Base-by-base conservation (phyloP, 2,329 filamentous ascomycete species). In the Colletotrichum agaves region DNA sequence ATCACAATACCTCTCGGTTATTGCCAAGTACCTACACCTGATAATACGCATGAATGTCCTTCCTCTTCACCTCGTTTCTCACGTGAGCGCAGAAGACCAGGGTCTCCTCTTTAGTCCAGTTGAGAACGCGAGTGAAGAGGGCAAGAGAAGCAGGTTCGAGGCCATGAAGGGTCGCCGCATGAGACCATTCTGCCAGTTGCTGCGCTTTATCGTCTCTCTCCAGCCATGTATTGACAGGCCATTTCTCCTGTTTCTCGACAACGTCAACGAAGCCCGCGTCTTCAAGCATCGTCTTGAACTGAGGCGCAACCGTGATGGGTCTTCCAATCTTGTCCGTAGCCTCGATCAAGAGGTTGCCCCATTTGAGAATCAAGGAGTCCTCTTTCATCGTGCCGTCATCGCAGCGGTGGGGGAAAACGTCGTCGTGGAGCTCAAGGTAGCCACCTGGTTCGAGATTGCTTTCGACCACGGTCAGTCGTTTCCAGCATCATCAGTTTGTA, bases 171-270 rank as follows among this genome's bases (percentile, higher is more conserved):
- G 78, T 72, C 47, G 77, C 77, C 47, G 75, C 74, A 12, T 73
- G 61, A 8, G 71, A 74, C 68, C 64, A 70, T n/a, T 12, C n/a
- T 7, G 58, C 85, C 1, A 87, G 72, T 50, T 86, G 80, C 72
- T 86, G 88, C 58, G 84, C 78, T 23, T 81, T 80, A 6, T 77
- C 75, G 43, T 86, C 82, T n/a, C 3, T 27, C 53, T 81, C 82
- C 0, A 85, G 81, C 85, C 86, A 88, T 7, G 78, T 73, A 70
- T 83, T 85, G 33, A 79, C 78, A 0, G 86, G 85, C 76, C 85
- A 82, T 72, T 81, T 83, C 70, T 79, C 83, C 13, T 82, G 72
- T 1, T 79, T 75, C 73, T 87, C 78, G 3, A 74, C 67, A 4
- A 86, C 76, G 71, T 86, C 76, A 17, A 74, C 75, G 57, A 86